Percentiles rank a stretch among this genome's conserved stretches.
These are phyloP conservation scores for Xylariales sp. DNA, from an alignment of 2,329 filamentous ascomycete genomes.

Conservation along the genomic window DNA sequence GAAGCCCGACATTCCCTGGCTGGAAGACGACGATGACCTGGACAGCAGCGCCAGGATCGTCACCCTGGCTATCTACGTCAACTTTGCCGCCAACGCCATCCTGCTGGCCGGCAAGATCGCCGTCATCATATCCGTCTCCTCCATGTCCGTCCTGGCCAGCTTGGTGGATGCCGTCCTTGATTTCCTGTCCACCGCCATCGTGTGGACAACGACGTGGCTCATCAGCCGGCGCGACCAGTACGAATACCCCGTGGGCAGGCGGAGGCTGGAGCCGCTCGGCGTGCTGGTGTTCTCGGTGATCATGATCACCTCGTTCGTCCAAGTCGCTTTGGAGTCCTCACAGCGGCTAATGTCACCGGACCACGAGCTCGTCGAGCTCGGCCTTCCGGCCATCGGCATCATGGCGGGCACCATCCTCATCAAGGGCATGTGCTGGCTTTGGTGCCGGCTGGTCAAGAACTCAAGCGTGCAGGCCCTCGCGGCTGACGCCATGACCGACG, in stretches of 20 bases:
- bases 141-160: conserved; percentile 75
- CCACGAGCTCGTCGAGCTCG: conserved; percentile 68
- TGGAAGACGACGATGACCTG: conserved; percentile 65
- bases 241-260: conserved; percentile 72
- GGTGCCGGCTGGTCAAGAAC: conserved; percentile 82
- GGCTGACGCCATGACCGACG: conserved; percentile 61
- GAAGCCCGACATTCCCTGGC: conserved; percentile 60
- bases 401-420: conserved; percentile 80
- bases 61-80: conserved; percentile 83
- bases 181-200: conserved; percentile 76
- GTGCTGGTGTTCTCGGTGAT: conserved; percentile 79
- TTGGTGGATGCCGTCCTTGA: conserved; percentile 77
- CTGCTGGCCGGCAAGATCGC: conserved; percentile 72
- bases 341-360: conserved; percentile 57
- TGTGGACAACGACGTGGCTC: conserved; percentile 72
- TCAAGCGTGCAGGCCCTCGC: conserved; percentile 77
- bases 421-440: conserved; percentile 80
- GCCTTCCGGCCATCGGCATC: conserved; percentile 68
- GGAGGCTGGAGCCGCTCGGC: conserved; percentile 72
- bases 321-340: conserved; percentile 69
- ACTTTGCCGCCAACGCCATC: conserved; percentile 72
- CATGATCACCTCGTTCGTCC: conserved; percentile 81
- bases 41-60: conserved; percentile 74
- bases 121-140: conserved; percentile 73
- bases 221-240: conserved; percentile 72